Evolutionary conservation across 108 stramenopile species (phyloP), one percentile per base, ranked within the genome.

Genomic region (Cyclostephanos tholiformis): DNA sequence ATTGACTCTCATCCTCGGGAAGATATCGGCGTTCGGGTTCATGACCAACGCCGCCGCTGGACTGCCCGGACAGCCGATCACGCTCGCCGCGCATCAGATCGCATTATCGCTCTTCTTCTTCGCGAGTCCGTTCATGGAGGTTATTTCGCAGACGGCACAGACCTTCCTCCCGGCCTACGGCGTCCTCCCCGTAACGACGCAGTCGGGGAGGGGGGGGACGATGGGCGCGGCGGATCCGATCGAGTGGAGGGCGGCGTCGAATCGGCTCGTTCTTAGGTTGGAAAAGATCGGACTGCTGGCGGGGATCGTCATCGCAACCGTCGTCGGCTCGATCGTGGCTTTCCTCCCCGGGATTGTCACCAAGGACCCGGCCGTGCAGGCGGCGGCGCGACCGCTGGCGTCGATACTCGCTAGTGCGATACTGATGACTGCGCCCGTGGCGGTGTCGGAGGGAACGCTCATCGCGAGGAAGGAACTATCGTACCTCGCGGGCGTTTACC

Each of bases 1-100:
- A 2, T 62, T 94, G 55, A 94, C 93, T 8, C 63, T 94, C 44
- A 92, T 94, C 67, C 43, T 94, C 60, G 93, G 93, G 26, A 94
- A 94, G 63, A 72, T 94, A 38, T 88, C 89, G 1, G 93, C 93
- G 10, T 94, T 94, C 84, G 93, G 93, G 35, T 91, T 94, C 85
- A 90, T 94, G 88, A 94, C 93, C 7, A 86, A 94, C 68, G 77
- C 84, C 14, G 93, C 93, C 17, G 93, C 93, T 7, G 93, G 84
- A 0, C 51, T 94, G 25, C 93, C 93, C 12, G 93, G 91, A 9
- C 89, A 93, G 66, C 89, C 93, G 10, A 85, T 82, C 9, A 88
- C 93, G 19, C 66, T 94, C 80, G 93, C 93, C 0, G 66, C 88
- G 5, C 93, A 94, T 69, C 93, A 95, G 61, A 95, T 95, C 76